phyloP scores from a whole-genome alignment of 192 early-diverging fungal species.

The Backusella westeae region DNA sequence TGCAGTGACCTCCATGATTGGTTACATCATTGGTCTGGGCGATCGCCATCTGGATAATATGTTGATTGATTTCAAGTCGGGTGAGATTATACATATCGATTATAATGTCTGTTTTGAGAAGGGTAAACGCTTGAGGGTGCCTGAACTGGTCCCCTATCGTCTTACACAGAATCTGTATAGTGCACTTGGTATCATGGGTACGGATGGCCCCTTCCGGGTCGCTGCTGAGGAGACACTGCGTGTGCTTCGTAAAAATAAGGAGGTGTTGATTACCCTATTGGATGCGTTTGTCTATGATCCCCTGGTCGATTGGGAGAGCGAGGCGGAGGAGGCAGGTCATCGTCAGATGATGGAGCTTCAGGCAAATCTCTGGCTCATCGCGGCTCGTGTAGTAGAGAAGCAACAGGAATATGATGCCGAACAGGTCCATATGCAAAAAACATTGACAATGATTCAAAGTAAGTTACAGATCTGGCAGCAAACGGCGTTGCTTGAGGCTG shows the following conservation, averaged over 20 bases:
- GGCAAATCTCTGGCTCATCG: constrained; percentile 22
- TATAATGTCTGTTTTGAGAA: constrained; percentile 96
- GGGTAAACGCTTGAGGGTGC: constrained; percentile 81
- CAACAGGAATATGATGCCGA: constrained; percentile 9
- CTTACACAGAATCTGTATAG: constrained; percentile 87
- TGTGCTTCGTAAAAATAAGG: constrained; percentile 77
- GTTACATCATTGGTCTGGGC: constrained; percentile 88
- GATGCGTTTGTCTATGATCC: constrained; percentile 96
- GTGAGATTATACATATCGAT: constrained; percentile 93
- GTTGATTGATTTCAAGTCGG: constrained; percentile 75
- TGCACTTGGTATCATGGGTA: constrained; percentile 81
- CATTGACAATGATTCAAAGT: background rate
- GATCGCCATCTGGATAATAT: constrained; percentile 96
- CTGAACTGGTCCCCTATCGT: constrained; percentile 92
- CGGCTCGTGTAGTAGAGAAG: constrained; percentile 24
- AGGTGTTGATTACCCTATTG: constrained; percentile 81
- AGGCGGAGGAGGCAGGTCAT: constrained; percentile 27
- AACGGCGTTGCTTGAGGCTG: background rate
- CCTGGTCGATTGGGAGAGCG: constrained; percentile 55
- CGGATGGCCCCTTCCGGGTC: constrained; percentile 78
- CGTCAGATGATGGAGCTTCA: constrained; percentile 32
- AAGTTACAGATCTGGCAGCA: constrained; percentile 10
- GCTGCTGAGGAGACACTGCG: constrained; percentile 76
- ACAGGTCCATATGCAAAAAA: background rate
- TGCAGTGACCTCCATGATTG: constrained; percentile 83